Percentiles rank a stretch among this genome's conserved stretches.
Evolutionary conservation across 75 land plant species (phyloP).

Genomic region (Selaginella moellendorffii): DNA sequence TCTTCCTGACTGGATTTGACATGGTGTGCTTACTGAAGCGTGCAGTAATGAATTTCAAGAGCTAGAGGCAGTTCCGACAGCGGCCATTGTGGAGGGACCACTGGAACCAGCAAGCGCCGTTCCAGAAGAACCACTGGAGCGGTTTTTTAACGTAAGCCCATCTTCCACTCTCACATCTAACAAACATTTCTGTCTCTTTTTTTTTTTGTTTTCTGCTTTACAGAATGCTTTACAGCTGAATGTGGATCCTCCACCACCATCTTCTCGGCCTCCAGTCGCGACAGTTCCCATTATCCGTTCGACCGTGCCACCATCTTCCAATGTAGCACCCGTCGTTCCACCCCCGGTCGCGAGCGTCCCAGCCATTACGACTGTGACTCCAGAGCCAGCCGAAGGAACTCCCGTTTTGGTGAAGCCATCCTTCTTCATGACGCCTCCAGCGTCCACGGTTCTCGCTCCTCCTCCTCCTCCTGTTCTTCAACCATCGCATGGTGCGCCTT

Average conservation of each 20-base stretch:
- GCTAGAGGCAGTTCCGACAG: conserved; percentile 70
- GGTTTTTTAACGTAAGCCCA: conserved; percentile 54
- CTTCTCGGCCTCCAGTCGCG: not conserved
- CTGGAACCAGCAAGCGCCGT: conserved; percentile 47
- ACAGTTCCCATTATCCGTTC: too few relatives aligned
- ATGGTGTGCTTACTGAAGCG: not conserved
- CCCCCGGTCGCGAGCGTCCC: not conserved
- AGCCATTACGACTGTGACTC: not conserved
- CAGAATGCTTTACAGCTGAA: not conserved
- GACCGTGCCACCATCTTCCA: not conserved
- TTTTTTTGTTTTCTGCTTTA: too few relatives aligned
- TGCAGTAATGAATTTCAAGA: conserved; percentile 66
- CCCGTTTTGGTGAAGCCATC: conserved; percentile 43
- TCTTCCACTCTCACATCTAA: too few relatives aligned
- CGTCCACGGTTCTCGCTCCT: conserved; percentile 29
- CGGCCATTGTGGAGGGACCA: conserved; percentile 64
- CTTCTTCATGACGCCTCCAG: conserved; percentile 42
- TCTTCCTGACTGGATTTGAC: conserved; percentile 15
- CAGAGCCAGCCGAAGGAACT: not conserved
- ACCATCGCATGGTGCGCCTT: conserved; percentile 58
- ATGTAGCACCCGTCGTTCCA: not conserved
- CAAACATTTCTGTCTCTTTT: too few relatives aligned
- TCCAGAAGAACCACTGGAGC: conserved; percentile 54
- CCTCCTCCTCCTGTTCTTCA: conserved; percentile 35
- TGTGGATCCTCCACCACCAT: not conserved